Percentiles rank a stretch among this genome's conserved stretches.
Evolutionary conservation across 345 rosid species (phyloP).

Genomic region (Hibiscus trionum): DNA sequence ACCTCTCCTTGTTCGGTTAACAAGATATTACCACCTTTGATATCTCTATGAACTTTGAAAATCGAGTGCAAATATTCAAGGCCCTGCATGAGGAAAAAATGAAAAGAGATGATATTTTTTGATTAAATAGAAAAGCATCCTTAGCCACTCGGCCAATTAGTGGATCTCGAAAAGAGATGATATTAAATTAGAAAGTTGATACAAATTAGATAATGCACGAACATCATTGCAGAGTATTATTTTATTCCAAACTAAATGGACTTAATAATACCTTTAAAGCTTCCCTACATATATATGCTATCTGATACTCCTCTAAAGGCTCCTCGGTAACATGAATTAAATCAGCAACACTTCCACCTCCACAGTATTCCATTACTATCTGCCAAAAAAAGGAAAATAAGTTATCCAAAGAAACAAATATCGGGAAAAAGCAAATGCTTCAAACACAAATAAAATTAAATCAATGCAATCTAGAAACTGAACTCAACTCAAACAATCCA

Average conservation of each 20-base stretch:
- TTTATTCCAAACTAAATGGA: conserved; percentile 9
- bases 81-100: conserved; percentile 47
- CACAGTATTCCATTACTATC: conserved; percentile 4
- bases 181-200: conserved; percentile 8
- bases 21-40: conserved; percentile 97
- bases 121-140: too few relatives aligned
- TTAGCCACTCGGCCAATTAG: too few relatives aligned
- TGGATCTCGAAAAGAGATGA: conserved; percentile 7
- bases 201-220: neutral
- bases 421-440: conserved; percentile 2
- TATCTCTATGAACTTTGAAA: conserved; percentile 97
- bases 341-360: conserved; percentile 6
- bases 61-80: conserved; percentile 95
- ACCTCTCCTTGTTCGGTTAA: conserved; percentile 99
- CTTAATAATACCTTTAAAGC: conserved; percentile 35
- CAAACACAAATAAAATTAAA: conserved; percentile 5
- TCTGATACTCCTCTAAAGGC: conserved; percentile 15
- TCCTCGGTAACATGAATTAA: neutral
- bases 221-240: neutral
- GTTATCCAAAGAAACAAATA: conserved; percentile 17
- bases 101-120: conserved; percentile 13
- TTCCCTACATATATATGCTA: conserved; percentile 73
- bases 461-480: conserved; percentile 3
- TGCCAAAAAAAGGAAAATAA: conserved; percentile 42
- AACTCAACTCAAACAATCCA: conserved; percentile 4